These are phyloP conservation scores for Debaryomyces castellii DNA, from an alignment of 805 yeast species.

Conservation along the genomic window DNA sequence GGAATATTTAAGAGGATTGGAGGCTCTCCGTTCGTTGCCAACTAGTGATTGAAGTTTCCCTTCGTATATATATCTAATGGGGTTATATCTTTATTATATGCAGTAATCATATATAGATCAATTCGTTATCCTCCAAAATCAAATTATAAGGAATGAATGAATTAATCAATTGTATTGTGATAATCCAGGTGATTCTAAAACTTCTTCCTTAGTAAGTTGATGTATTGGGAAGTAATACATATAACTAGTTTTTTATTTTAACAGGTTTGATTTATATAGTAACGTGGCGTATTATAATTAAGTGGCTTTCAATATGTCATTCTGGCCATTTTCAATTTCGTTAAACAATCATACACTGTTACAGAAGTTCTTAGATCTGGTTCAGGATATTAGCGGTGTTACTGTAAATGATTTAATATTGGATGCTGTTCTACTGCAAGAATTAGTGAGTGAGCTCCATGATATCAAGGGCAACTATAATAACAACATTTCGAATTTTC, in stretches of 20 bases:
- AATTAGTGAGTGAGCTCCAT: conserved; percentile 36
- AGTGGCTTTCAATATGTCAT: conserved; percentile 30
- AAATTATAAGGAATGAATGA: not conserved
- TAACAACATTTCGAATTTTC: conserved; percentile 24
- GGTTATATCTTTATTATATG: not conserved
- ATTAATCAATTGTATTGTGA: not conserved
- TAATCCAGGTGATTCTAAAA: not conserved
- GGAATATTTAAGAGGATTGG: conserved; percentile 53
- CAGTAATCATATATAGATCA: not conserved
- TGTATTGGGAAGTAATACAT: not conserved
- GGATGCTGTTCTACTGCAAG: conserved; percentile 35
- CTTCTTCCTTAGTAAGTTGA: not conserved
- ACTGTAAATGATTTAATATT: conserved; percentile 32
- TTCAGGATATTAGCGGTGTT: conserved; percentile 30
- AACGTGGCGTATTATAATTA: not conserved
- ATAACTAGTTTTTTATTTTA: not conserved
- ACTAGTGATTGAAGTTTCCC: conserved; percentile 14
- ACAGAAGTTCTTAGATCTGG: conserved; percentile 40
- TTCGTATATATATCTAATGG: not conserved
- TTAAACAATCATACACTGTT: conserved; percentile 36
- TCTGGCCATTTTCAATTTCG: conserved; percentile 45
- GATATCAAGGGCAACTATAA: conserved; percentile 35
- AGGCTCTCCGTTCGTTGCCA: conserved; percentile 36
- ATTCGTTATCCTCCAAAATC: not conserved
- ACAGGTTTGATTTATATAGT: not conserved